Evolutionary conservation across 371 early-diverging fungal species (phyloP), one percentile per base, ranked within the genome.

Genomic region (Umbelopsis sp.): DNA sequence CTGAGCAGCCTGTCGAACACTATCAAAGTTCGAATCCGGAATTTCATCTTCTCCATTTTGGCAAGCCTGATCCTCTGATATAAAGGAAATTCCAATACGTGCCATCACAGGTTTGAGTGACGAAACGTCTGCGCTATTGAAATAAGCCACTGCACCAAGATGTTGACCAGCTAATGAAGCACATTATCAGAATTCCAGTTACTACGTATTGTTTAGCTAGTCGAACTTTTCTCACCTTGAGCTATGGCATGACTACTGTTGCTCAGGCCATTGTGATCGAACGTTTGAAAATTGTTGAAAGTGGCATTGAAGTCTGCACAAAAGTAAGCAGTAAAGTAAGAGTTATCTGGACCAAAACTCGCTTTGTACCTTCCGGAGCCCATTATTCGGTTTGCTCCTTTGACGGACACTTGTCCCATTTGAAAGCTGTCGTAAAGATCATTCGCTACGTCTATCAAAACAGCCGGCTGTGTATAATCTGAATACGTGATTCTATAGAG

Each of bases 51-150:
- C 67, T 6, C 50, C 51, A 50, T 67, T 67, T n/a, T 38, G 25
- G 44, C 67, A 67, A 14, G 67, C 67, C 20, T 52, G 50, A 8
- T 5, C 67, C 24, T 38, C 44, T 6, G 67, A 67, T 22, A 67
- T 44, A 44, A 67, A 53, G n/a, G 67, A 67, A 29, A 67, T 10
- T 24, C 67, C 67, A 38, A 67, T 37, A 38, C 67, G 67, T 8
- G 50, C 53, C 25, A 52, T n/a, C 44, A 50, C 18, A 16, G 57
- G 57, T 6, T 57, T 57, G 29, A 29, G 16, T 7, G 57, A 35
- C 6, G 57, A 57, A 3, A 57, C 37, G 9, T 12, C 1, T 7
- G 16, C 32, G 38, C 35, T 35, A 8, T 57, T 16, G 16, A 57
- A 57, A n/a, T 57, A 35, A 6, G 37, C 57, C 12, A 57, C 14